A percentile compares a stretch with the other conserved stretches of the same genome.
Evolutionary conservation across 805 yeast species (phyloP).

Genomic region (Wickerhamiella musiphila): DNA sequence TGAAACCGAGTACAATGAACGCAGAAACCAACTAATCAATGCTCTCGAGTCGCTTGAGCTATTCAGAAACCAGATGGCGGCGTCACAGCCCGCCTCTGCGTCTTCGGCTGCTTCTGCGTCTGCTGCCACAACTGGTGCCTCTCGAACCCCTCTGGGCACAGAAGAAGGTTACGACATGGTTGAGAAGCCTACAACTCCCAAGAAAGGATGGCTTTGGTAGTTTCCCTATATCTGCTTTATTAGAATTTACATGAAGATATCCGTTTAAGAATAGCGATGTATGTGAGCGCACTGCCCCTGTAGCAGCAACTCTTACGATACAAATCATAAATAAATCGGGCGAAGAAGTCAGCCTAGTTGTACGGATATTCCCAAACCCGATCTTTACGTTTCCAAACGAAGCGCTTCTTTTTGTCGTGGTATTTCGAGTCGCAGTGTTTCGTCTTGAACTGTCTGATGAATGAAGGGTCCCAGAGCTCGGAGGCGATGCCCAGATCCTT

Average conservation of each 20-base stretch:
- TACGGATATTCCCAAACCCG: slow-evolving; percentile 76
- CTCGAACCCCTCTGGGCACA: too few species aligned
- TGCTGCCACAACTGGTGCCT: too few species aligned
- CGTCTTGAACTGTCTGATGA: slow-evolving; percentile 52
- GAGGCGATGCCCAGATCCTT: slow-evolving; percentile 94
- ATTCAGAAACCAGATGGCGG: background rate
- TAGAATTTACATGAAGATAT: too few species aligned
- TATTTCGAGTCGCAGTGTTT: slow-evolving; percentile 61
- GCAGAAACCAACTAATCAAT: background rate
- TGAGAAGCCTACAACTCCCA: background rate
- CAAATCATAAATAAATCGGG: too few species aligned
- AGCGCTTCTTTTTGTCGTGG: slow-evolving; percentile 61
- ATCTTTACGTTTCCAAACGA: slow-evolving; percentile 81
- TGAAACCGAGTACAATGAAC: background rate
- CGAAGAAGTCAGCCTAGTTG: too few species aligned
- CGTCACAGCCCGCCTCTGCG: too few species aligned
- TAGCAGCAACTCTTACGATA: too few species aligned
- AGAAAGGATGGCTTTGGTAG: slow-evolving; percentile 1
- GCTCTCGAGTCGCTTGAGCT: background rate
- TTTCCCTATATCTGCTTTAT: background rate
- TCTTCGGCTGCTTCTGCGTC: too few species aligned
- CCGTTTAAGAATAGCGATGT: too few species aligned
- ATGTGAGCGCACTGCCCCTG: too few species aligned
- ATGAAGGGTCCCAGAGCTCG: slow-evolving; percentile 93
- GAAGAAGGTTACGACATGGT: slow-evolving; percentile 1